These are phyloP conservation scores for Cystobasidium slooffiae DNA, from an alignment of 1,284 basidiomycete species.

Conservation along the genomic window DNA sequence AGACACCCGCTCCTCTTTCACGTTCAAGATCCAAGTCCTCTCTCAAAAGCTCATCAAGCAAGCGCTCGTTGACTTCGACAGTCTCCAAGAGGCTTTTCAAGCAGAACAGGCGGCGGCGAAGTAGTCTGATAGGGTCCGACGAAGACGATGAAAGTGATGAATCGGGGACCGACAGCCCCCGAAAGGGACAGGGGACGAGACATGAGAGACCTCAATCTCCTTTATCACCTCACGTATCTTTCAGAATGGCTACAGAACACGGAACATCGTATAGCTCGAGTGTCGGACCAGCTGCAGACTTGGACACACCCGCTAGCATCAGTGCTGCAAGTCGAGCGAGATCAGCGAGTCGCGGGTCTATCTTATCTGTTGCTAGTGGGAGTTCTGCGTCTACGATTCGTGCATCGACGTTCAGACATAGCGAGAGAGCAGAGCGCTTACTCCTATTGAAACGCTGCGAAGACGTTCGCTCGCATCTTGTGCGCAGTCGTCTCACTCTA, in stretches of 20 bases:
- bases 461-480: slow-evolving; percentile 11
- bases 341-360: slow-evolving; percentile 44
- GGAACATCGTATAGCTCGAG: neutral
- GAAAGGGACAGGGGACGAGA: neutral
- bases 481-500: slow-evolving; percentile 24
- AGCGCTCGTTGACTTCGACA: slow-evolving; percentile 22
- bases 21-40: slow-evolving; percentile 28
- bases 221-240: slow-evolving; percentile 14
- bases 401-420: slow-evolving; percentile 41
- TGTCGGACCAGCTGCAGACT: neutral
- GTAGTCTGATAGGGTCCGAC: slow-evolving; percentile 12
- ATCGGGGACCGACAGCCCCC: neutral
- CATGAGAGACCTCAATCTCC: neutral
- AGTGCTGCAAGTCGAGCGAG: slow-evolving; percentile 11
- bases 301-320: neutral
- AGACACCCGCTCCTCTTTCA: neutral
- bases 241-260: slow-evolving; percentile 11
- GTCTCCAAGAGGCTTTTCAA: slow-evolving; percentile 23
- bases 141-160: slow-evolving; percentile 23
- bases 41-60: slow-evolving; percentile 24
- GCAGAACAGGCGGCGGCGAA: slow-evolving; percentile 17
- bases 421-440: slow-evolving; percentile 22
- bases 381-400: slow-evolving; percentile 55
- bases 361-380: slow-evolving; percentile 34
- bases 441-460: slow-evolving; percentile 17